These are phyloP conservation scores for Alternaria incomplexa DNA, from an alignment of 2,329 filamentous ascomycete genomes.

Conservation along the genomic window DNA sequence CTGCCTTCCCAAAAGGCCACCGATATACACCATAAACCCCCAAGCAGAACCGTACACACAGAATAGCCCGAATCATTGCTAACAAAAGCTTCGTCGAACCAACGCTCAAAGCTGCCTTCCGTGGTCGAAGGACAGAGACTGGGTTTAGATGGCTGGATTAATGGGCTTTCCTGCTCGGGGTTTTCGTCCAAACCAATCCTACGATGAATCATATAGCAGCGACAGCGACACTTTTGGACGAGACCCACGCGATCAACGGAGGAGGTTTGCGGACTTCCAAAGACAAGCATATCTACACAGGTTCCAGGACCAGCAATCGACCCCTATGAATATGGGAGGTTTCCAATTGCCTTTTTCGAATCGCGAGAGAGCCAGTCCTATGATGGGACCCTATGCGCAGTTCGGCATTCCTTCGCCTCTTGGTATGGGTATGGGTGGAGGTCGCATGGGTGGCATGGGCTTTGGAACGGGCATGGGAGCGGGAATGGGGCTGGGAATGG, in stretches of 20 bases:
- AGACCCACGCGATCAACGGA: not conserved
- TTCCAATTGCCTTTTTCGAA: not conserved
- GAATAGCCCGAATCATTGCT: not conserved
- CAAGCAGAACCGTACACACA: not conserved
- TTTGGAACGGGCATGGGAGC: slow-evolving; percentile 3
- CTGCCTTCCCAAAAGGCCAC: not conserved
- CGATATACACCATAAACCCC: not conserved
- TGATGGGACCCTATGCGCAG: slow-evolving; percentile 5
- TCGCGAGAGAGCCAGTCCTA: not conserved
- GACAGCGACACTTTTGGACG: not conserved
- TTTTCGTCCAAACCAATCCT: not conserved
- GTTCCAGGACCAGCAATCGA: not conserved
- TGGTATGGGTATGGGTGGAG: not conserved
- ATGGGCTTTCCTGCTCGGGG: not conserved
- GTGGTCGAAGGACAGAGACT: not conserved
- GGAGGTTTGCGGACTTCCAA: not conserved
- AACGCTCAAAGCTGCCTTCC: not conserved
- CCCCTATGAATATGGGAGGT: not conserved
- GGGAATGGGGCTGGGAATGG: not conserved
- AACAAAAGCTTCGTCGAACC: not conserved
- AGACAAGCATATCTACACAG: not conserved
- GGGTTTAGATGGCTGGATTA: not conserved
- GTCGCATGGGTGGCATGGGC: not conserved
- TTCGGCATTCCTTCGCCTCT: not conserved
- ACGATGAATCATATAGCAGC: not conserved